These are phyloP conservation scores for Myriosclerotinia curreyana DNA, from an alignment of 2,329 filamentous ascomycete species.

Conservation along the genomic window DNA sequence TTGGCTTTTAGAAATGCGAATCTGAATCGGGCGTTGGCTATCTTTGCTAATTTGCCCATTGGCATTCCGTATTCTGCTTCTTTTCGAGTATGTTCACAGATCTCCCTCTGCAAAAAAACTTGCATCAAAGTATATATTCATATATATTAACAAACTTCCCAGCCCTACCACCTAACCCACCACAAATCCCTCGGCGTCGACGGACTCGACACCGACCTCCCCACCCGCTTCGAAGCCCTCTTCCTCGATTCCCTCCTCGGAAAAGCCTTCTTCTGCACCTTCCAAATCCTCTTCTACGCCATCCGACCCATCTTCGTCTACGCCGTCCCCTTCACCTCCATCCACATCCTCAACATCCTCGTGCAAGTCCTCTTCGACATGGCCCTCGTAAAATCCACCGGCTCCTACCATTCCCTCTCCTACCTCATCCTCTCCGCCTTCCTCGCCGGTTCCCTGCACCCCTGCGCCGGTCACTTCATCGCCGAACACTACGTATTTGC, in stretches of 20 bases:
- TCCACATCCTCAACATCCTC: constrained; percentile 78
- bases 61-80: constrained; percentile 94
- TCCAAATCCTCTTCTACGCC: constrained; percentile 99
- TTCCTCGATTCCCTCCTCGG: constrained; percentile 93
- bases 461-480: constrained; percentile 96
- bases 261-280: constrained; percentile 98
- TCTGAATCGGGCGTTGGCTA: constrained; percentile 81
- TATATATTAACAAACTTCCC: constrained; percentile 36
- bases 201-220: constrained; percentile 92
- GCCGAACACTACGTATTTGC: constrained; percentile 91
- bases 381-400: constrained; percentile 56
- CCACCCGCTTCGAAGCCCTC: constrained; percentile 84
- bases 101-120: too few species aligned
- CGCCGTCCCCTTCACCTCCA: constrained; percentile 77
- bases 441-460: constrained; percentile 89
- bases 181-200: constrained; percentile 98
- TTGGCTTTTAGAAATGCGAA: constrained; percentile 80
- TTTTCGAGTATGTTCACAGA: constrained; percentile 65
- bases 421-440: constrained; percentile 91
- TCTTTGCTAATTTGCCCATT: constrained; percentile 94
- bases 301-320: constrained; percentile 94
- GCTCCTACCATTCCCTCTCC: constrained; percentile 61
- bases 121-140: too few species aligned
- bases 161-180: constrained; percentile 97
- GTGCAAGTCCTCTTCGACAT: constrained; percentile 78